These are phyloP conservation scores for Xylaria sp. DNA, from an alignment of 2,329 filamentous ascomycete species.

Conservation along the genomic window DNA sequence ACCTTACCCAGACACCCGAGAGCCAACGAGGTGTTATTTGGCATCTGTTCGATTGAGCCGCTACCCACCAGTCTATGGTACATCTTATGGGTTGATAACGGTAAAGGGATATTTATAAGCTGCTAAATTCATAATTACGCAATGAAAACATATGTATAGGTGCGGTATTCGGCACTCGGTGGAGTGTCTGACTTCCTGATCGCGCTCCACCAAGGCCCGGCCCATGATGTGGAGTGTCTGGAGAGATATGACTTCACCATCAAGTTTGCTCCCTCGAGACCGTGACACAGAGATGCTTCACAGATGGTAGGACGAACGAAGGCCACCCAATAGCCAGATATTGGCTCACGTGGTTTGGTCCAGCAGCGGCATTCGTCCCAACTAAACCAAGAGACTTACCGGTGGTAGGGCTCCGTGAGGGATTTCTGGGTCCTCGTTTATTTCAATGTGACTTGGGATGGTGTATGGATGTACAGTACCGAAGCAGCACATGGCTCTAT, in stretches of 20 bases:
- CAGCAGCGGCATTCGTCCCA: slow-evolving; percentile 35
- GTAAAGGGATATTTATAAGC: neutral
- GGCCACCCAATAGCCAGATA: slow-evolving; percentile 28
- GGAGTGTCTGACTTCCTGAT: slow-evolving; percentile 11
- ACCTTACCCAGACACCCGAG: neutral
- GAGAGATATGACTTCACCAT: slow-evolving; percentile 25
- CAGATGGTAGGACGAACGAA: slow-evolving; percentile 17
- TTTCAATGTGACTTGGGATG: slow-evolving; percentile 18
- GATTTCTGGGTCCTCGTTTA: slow-evolving; percentile 32
- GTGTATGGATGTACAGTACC: slow-evolving; percentile 22
- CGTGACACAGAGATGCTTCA: slow-evolving; percentile 4
- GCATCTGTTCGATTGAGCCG: neutral
- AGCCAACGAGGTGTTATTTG: neutral
- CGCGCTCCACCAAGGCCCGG: slow-evolving; percentile 13
- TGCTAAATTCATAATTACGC: slow-evolving; percentile 12
- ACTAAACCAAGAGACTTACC: slow-evolving; percentile 13
- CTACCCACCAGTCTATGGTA: neutral
- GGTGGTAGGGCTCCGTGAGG: slow-evolving; percentile 27
- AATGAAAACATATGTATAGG: slow-evolving; percentile 1
- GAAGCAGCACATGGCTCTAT: slow-evolving; percentile 20
- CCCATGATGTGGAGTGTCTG: slow-evolving; percentile 19
- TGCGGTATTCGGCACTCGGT: slow-evolving; percentile 13
- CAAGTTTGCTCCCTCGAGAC: slow-evolving; percentile 2
- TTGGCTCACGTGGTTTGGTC: slow-evolving; percentile 35
- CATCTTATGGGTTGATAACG: slow-evolving; percentile 4